phyloP scores from a whole-genome alignment of 164 flowering plant genomes.

The Cinnamomum micranthum region DNA sequence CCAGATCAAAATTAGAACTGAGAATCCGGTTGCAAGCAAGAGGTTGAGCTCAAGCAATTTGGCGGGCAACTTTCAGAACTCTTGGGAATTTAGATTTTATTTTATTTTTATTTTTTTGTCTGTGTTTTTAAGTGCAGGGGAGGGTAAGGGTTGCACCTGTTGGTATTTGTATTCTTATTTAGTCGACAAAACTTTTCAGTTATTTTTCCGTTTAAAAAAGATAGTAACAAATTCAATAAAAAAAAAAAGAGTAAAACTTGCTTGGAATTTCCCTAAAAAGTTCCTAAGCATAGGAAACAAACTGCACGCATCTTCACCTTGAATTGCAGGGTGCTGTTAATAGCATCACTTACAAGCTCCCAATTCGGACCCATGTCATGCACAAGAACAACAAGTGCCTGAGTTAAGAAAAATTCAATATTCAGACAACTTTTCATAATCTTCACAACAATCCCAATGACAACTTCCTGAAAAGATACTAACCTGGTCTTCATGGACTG shows the following conservation, averaged over 20 bases:
- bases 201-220: neutral
- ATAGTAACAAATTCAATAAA: neutral
- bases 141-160: too few species aligned
- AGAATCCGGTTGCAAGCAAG: too few species aligned
- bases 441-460: neutral
- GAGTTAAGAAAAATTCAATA: conserved; percentile 8
- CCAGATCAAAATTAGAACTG: neutral
- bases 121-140: too few species aligned
- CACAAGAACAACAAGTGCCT: conserved; percentile 98
- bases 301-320: conserved; percentile 48
- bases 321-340: conserved; percentile 76
- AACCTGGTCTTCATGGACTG: conserved; percentile 87
- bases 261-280: neutral
- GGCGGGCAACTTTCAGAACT: too few species aligned
- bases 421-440: neutral
- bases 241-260: neutral
- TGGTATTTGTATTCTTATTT: too few species aligned
- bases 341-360: conserved; percentile 97
- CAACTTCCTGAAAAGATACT: neutral
- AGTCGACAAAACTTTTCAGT: too few species aligned
- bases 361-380: conserved; percentile 99
- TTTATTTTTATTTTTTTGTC: too few species aligned
- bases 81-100: too few species aligned
- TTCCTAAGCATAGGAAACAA: conserved; percentile 1
- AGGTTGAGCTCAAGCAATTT: too few species aligned